Evolutionary conservation across 192 early-diverging fungal species (phyloP), one percentile per base, ranked within the genome.

Genomic region (Diversispora epigaea): DNA sequence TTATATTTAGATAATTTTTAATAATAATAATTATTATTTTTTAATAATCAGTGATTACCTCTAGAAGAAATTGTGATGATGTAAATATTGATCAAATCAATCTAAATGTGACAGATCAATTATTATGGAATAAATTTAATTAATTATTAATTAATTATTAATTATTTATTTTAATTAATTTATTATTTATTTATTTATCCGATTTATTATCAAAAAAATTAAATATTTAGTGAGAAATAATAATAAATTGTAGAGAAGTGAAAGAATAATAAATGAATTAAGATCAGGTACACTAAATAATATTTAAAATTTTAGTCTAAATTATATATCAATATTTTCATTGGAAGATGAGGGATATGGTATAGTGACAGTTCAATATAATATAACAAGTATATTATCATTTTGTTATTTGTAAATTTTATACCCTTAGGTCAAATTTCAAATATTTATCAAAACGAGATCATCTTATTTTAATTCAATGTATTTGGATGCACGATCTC

Each of bases 301-400:
- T 52, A 52, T 52, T 14, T 4, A 11, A 52, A 52, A 52, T 17
- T 52, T 52, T 52, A 52, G 3, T 52, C 62, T 7, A 64, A 64
- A 44, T 17, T 64, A 41, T 15, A 64, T 3, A 17, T 8, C 32
- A 32, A 32, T 64, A 41, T 64, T 63, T 63, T 17, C 61, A 41
- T 40, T 40, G 8, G 61, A 63, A 63, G 40, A 43, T 63, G 61
- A 40, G 6, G 61, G 61, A 41, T 63, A 63, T 7, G 62, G 62
- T 4, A 64, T 64, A 3, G 41, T 64, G 15, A 64, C 62, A 7
- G 21, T 7, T 64, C 40, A n/a, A 44, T 64, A 14, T 2, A 40
- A 62, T 62, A 39, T 14, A 39, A 4, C 32, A 14, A 32, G 9
- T 5, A 8, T 32, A 17, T 21, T 10, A 4, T 9, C 32, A 39